Conservation (phyloP, 441 rosid genomes). For the Eutrema salsugineum region DNA sequence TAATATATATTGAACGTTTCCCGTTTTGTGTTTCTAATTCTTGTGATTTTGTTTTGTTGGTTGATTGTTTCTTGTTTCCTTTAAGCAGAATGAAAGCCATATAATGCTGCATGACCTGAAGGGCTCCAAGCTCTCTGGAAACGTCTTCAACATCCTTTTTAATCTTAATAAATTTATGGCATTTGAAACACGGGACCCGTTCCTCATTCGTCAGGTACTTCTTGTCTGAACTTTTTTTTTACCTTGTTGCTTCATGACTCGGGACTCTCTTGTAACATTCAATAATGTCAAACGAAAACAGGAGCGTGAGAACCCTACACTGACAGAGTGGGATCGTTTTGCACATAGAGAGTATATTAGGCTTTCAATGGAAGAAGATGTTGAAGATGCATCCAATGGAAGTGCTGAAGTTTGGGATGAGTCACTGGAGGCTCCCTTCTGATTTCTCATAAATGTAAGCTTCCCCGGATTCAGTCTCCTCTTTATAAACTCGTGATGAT, state of each 20-base stretch:
- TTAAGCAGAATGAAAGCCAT: slow-evolving; percentile 61
- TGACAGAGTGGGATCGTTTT: slow-evolving; percentile 99
- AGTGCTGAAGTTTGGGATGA: slow-evolving; percentile 99
- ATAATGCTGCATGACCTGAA: slow-evolving; percentile 68
- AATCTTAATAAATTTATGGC: slow-evolving; percentile 98
- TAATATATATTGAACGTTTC: not conserved
- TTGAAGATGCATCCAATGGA: slow-evolving; percentile 94
- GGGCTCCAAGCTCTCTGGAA: slow-evolving; percentile 84
- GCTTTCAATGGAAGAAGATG: slow-evolving; percentile 98
- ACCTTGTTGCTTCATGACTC: not conserved
- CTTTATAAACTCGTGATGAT: not conserved
- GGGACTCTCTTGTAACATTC: not conserved
- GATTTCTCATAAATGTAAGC: slow-evolving; percentile 33
- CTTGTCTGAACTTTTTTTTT: not conserved
- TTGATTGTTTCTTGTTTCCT: not conserved
- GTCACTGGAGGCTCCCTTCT: slow-evolving; percentile 93
- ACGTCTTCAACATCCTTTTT: slow-evolving; percentile 91
- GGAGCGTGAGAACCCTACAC: slow-evolving; percentile 97
- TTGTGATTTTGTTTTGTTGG: not conserved
- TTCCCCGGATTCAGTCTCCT: not conserved
- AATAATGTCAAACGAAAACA: slow-evolving; percentile 32
- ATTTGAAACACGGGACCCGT: slow-evolving; percentile 94
- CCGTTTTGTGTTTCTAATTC: not conserved
- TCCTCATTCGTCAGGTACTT: slow-evolving; percentile 92
- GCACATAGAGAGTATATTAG: slow-evolving; percentile 97